phyloP scores from a whole-genome alignment of 345 rosid species.

The Heritiera fomes region DNA sequence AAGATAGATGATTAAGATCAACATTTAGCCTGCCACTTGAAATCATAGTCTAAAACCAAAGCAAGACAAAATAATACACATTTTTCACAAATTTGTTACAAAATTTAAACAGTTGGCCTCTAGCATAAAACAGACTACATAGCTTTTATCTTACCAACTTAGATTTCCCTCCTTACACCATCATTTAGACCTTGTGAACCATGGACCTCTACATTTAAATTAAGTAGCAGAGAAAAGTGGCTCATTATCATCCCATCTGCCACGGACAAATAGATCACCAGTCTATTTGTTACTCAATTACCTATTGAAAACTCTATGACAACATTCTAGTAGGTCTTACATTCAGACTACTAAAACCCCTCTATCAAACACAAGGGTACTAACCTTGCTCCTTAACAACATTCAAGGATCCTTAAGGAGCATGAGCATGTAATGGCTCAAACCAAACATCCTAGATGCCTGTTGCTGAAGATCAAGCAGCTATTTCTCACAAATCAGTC shows the following conservation, averaged over 20 bases:
- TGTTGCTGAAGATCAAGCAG: not conserved
- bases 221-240: not conserved
- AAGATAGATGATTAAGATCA: not conserved
- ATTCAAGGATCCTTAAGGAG: not conserved
- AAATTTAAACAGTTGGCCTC: not conserved
- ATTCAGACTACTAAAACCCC: slow-evolving; percentile 3
- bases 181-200: slow-evolving; percentile 8
- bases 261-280: slow-evolving; percentile 7
- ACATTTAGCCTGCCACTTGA: not conserved
- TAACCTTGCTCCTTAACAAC: slow-evolving; percentile 13
- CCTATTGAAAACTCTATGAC: not conserved
- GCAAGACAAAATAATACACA: not conserved
- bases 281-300: not conserved
- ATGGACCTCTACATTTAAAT: not conserved
- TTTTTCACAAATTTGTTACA: not conserved
- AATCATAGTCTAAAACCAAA: not conserved
- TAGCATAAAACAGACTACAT: not conserved
- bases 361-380: slow-evolving; percentile 7
- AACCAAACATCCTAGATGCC: slow-evolving; percentile 4
- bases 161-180: not conserved
- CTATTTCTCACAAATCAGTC: slow-evolving; percentile 7
- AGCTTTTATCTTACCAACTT: not conserved
- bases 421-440: not conserved
- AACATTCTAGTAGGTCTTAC: not conserved
- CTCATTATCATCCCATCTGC: not conserved